Evolutionary conservation across 148 eudicot genomes (phyloP).

Genomic region (Mesembryanthemum crystallinum): DNA sequence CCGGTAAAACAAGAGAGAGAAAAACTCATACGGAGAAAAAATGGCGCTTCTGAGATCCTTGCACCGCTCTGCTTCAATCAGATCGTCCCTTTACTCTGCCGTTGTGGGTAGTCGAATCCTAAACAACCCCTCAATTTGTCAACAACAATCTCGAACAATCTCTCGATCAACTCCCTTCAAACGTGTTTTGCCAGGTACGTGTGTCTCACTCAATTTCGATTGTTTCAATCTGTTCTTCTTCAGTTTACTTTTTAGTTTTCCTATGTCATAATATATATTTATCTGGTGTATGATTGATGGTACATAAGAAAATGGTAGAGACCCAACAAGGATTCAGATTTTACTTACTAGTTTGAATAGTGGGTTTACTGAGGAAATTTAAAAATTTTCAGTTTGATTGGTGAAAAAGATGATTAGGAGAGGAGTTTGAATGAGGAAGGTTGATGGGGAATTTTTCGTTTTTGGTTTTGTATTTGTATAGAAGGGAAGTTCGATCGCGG

Average conservation of each 20-base stretch:
- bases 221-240: background rate
- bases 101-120: conserved; percentile 31
- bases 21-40: background rate
- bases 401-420: background rate
- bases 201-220: background rate
- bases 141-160: conserved; percentile 22
- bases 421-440: background rate
- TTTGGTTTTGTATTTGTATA: background rate
- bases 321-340: background rate
- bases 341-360: background rate
- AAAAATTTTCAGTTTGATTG: background rate
- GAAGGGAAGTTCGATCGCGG: background rate
- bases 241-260: background rate
- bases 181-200: conserved; percentile 34
- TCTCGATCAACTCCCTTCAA: conserved; percentile 32
- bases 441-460: background rate
- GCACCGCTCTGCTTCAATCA: conserved; percentile 41
- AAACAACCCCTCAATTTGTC: conserved; percentile 5
- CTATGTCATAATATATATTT: too few relatives aligned
- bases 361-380: background rate
- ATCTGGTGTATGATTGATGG: too few relatives aligned
- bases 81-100: conserved; percentile 42
- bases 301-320: background rate
- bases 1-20: too few relatives aligned
- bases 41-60: conserved; percentile 50